Evolutionary conservation across 1,284 basidiomycete species (phyloP).

Genomic region (Ceratobasidium sp.): DNA sequence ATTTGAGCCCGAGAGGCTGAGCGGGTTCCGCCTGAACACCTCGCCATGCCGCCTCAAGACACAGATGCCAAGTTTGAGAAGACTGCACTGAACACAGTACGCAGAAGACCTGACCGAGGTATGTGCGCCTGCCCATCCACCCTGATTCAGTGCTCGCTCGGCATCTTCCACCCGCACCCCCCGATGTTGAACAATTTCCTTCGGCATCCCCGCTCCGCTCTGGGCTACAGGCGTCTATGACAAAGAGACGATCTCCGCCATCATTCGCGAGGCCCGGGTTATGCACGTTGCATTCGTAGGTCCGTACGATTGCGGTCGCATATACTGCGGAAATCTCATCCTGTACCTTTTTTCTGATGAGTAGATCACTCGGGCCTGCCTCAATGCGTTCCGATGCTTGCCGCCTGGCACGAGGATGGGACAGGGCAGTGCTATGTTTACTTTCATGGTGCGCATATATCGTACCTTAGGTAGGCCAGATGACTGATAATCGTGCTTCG

Average conservation of each 20-base stretch:
- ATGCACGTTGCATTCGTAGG: conserved; percentile 46
- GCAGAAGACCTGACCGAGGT: conserved; percentile 29
- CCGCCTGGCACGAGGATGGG: conserved; percentile 44
- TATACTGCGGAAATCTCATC: neutral
- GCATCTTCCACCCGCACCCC: neutral
- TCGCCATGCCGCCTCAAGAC: neutral
- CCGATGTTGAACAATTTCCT: neutral
- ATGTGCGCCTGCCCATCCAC: neutral
- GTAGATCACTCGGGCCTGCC: conserved; percentile 45
- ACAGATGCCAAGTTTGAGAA: conserved; percentile 29
- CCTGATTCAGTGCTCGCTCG: neutral
- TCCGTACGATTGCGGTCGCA: neutral
- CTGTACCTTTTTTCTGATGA: neutral
- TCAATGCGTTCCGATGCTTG: conserved; percentile 48
- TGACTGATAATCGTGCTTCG: neutral
- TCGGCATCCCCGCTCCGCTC: conserved; percentile 11
- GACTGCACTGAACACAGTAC: conserved; percentile 35
- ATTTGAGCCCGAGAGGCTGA: neutral
- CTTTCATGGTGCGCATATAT: conserved; percentile 43
- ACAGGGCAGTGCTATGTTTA: conserved; percentile 45
- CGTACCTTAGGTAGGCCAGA: neutral
- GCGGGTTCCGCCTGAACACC: neutral
- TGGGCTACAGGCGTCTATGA: conserved; percentile 21
- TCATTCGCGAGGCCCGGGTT: conserved; percentile 45
- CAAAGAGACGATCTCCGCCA: conserved; percentile 41